Evolutionary conservation across 2,329 filamentous ascomycete species (phyloP).

Genomic region (Tolypocladium tundrense): DNA sequence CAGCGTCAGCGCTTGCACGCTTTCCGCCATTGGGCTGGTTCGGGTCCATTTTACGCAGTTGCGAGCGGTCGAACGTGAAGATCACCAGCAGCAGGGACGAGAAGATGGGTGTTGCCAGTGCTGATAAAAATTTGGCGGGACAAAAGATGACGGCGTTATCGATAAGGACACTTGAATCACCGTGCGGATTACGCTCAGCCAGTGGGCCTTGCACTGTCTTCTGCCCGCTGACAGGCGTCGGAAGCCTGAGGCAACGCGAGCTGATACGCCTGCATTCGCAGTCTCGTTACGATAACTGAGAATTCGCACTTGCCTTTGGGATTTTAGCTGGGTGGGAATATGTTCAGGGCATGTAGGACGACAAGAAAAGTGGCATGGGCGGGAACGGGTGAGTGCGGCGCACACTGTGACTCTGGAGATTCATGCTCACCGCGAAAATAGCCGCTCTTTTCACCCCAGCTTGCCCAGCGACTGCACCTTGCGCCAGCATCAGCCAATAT

Average conservation of each 20-base stretch:
- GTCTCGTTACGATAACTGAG: too few species aligned
- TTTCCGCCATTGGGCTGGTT: slow-evolving; percentile 23
- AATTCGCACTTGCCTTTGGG: background rate
- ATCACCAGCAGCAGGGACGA: background rate
- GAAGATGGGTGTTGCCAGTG: background rate
- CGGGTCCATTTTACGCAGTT: background rate
- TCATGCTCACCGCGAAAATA: background rate
- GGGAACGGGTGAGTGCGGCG: background rate
- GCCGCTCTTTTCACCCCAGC: background rate
- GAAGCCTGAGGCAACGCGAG: background rate
- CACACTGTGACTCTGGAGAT: background rate
- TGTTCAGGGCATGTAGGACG: background rate
- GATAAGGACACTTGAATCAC: slow-evolving; percentile 16
- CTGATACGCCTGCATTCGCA: background rate
- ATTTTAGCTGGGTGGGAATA: background rate
- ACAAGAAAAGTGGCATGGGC: background rate
- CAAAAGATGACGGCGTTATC: slow-evolving; percentile 14
- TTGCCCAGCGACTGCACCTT: background rate
- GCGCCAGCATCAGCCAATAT: background rate
- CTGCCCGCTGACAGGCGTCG: background rate
- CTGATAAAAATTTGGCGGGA: slow-evolving; percentile 15
- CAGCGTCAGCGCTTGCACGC: slow-evolving; percentile 32
- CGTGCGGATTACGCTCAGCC: background rate
- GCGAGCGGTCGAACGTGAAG: background rate
- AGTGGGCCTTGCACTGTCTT: background rate